Base-by-base conservation (phyloP, 345 rosid genomes). In the Rhodomyrtus tomentosa region DNA sequence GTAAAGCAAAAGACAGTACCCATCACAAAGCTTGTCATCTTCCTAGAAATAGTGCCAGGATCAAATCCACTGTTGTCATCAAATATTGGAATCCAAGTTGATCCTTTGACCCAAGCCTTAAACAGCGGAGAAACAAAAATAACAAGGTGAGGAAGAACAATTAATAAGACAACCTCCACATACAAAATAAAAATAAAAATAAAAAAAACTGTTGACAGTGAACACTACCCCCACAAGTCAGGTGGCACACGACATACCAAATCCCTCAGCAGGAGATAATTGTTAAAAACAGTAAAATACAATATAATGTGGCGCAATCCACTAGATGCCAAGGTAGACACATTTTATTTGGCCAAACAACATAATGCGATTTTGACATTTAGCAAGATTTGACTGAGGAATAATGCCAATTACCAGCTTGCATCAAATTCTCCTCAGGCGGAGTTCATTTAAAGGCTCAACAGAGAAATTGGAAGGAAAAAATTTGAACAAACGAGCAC, bases 41-140 rank as follows among this genome's bases (percentile, higher is more conserved):
- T 94, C 83, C 88, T 91, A 80, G 98, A 89, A 91, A 93, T 85
- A 86, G 93, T 89, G 89, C 96, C 96, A 15, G 90, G 89, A 86
- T 91, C 96, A 84, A 93, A 83, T 83, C 88, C 85, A 73, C 89
- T 86, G 81, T 94, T 94, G 82, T 87, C 91, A 49, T 95, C 96
- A 85, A 96, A 94, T 72, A 95, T 91, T 24, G 99, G 98, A 86
- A 95, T 90, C 99, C 98, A 94, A 45, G 88, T 84, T 36, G 99
- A 96, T 84, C 96, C 96, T 88, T 93, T 96, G 83, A 95, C 93
- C 96, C 98, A 93, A 84, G 94, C 99, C 99, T 95, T 87, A 79
- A 85, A 56, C 88, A 85, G 32, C 82, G 68, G 8, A 82, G 83
- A 85, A 81, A 7, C 58, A 82, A 49, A 49, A 52, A 62, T 24